A percentile compares a stretch with the other conserved stretches of the same genome.
Conservation (phyloP, 2,329 filamentous ascomycete species). For the Diplodia corticola region DNA sequence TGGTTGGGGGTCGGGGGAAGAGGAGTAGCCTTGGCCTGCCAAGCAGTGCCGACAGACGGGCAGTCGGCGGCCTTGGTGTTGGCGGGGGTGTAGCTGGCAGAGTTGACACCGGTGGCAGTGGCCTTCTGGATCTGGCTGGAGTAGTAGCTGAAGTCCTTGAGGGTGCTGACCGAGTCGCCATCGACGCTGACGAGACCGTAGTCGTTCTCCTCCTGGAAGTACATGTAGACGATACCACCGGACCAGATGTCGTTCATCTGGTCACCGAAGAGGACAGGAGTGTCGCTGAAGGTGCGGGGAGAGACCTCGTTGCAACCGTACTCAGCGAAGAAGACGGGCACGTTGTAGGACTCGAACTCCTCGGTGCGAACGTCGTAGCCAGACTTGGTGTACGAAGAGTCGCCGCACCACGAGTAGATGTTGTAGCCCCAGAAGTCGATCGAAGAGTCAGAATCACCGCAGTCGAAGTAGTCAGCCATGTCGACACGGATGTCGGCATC, state of each 20-base stretch:
- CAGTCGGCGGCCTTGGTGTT: constrained; percentile 70
- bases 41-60: constrained; percentile 64
- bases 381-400: constrained; percentile 73
- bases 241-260: constrained; percentile 88
- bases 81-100: constrained; percentile 68
- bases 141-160: constrained; percentile 74
- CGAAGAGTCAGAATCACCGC: constrained; percentile 61
- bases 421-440: constrained; percentile 99
- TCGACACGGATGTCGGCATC: constrained; percentile 78
- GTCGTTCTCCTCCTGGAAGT: constrained; percentile 87
- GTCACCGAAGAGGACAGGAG: constrained; percentile 72
- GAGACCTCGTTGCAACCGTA: constrained; percentile 86
- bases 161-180: constrained; percentile 62
- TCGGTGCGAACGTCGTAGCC: constrained; percentile 80
- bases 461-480: constrained; percentile 94
- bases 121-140: constrained; percentile 68
- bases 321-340: constrained; percentile 97
- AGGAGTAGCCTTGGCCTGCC: constrained; percentile 64
- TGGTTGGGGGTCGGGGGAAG: constrained; percentile 83
- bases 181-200: constrained; percentile 74
- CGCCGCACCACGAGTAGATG: constrained; percentile 98
- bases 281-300: constrained; percentile 81
- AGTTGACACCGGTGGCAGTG: constrained; percentile 65
- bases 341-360: constrained; percentile 85
- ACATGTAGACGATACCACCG: constrained; percentile 99